Evolutionary conservation across 441 rosid species (phyloP), one percentile per base, ranked within the genome.

Genomic region (Pelargonium fulgidum): DNA sequence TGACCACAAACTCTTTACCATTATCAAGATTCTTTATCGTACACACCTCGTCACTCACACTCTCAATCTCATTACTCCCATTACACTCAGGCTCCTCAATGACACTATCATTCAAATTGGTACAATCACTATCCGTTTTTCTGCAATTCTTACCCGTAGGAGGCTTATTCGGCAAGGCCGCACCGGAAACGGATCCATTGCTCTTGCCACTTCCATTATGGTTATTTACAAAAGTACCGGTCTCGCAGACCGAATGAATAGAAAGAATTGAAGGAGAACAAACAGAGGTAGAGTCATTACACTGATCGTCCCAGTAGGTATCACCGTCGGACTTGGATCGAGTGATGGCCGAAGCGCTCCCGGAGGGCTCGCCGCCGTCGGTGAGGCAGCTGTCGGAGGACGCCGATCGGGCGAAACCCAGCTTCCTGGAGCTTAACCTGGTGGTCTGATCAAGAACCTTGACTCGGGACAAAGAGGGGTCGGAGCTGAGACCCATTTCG

Each of bases 1-100:
- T 90, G 59, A 92, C 92, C 71, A 94, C 94, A 81, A 94, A 92
- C 80, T 89, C 86, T 69, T 86, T 81, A 63, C 98, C 99, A 64
- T 86, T 88, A 75, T 92, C 99, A 16, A 94, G 98, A 82, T 94
- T 88, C 83, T 83, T 89, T 22, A 94, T 87, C 1, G 87, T 83
- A 77, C 96, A 89, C 39, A 71, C 86, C 67, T 79, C 83, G 70
- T 79, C 83, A 74, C 65, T 73, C 13, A 67, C 64, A 36, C 41
- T 36, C 59, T 61, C 76, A 64, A 54, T 77, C 73, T 80, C 82
- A 70, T 80, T 72, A 62, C 56, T 77, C 73, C 79, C 82, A 70
- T 80, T 72, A 36, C 69, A 64, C 66, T 74, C 84, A 68, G 68
- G n/a, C 29, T 77, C 87, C 73, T 81, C 84, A 33, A 7, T 75